These are phyloP conservation scores for Gliomastix tumulicola DNA, from an alignment of 2,329 filamentous ascomycete genomes.

Conservation along the genomic window DNA sequence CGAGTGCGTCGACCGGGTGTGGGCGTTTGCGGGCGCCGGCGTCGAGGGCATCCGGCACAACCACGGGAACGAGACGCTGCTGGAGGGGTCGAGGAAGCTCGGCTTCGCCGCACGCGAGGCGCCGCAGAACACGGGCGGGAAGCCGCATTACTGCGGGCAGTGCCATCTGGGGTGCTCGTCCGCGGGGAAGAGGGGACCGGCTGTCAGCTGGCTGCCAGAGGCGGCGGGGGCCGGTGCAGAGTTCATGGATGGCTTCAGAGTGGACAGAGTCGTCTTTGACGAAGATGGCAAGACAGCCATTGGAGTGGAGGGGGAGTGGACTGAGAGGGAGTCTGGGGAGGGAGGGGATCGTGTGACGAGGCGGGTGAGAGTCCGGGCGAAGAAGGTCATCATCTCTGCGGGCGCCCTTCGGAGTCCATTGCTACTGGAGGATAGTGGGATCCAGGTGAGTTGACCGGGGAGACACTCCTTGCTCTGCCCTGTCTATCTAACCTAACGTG, in stretches of 20 bases:
- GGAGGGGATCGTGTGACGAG: slow-evolving; percentile 45
- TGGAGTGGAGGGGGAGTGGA: slow-evolving; percentile 72
- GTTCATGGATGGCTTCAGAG: slow-evolving; percentile 79
- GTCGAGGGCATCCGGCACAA: slow-evolving; percentile 64
- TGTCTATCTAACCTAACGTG: too few relatives aligned
- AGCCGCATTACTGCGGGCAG: slow-evolving; percentile 66
- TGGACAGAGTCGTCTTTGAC: slow-evolving; percentile 64
- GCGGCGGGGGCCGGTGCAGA: slow-evolving; percentile 68
- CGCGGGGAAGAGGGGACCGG: slow-evolving; percentile 72
- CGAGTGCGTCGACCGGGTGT: slow-evolving; percentile 72
- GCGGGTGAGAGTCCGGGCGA: slow-evolving; percentile 66
- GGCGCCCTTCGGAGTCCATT: slow-evolving; percentile 74
- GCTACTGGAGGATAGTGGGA: slow-evolving; percentile 68
- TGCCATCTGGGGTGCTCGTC: slow-evolving; percentile 56
- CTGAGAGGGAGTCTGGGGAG: slow-evolving; percentile 50
- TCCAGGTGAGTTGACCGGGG: slow-evolving; percentile 51
- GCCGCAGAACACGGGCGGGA: slow-evolving; percentile 72
- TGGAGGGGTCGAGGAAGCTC: slow-evolving; percentile 68
- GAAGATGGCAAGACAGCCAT: slow-evolving; percentile 49
- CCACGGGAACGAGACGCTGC: slow-evolving; percentile 60
- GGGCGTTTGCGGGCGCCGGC: slow-evolving; percentile 69
- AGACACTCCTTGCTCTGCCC: too few relatives aligned
- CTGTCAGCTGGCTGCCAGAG: slow-evolving; percentile 70
- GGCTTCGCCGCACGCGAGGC: slow-evolving; percentile 64
- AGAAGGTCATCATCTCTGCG: slow-evolving; percentile 71